Conservation (phyloP, 1,139 yeast species). For the Pichia terricola region DNA sequence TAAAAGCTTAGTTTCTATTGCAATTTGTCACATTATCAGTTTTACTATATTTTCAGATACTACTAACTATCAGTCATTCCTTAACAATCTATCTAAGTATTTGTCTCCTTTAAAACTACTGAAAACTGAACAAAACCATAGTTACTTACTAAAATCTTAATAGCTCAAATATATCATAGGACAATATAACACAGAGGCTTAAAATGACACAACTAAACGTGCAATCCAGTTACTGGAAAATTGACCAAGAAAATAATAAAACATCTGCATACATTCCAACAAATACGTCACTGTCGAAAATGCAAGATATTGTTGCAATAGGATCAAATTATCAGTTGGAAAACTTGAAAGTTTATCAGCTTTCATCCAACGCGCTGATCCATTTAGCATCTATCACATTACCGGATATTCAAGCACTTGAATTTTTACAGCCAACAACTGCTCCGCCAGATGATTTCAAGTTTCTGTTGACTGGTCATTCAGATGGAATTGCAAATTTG, state of each 20-base stretch:
- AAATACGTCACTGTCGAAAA: constrained; percentile 48
- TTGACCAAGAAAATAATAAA: constrained; percentile 20
- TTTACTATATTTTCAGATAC: too few species aligned
- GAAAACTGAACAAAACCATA: too few species aligned
- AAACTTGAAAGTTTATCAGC: constrained; percentile 54
- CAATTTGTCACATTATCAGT: too few species aligned
- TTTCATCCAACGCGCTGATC: constrained; percentile 34
- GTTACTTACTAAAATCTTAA: too few species aligned
- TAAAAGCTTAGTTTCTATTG: too few species aligned
- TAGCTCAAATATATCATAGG: too few species aligned
- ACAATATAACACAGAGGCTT: too few species aligned
- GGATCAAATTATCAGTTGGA: constrained; percentile 45
- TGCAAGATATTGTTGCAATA: constrained; percentile 45
- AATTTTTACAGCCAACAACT: constrained; percentile 8
- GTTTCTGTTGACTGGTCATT: constrained; percentile 58
- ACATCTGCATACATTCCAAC: constrained; percentile 13
- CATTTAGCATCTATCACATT: constrained; percentile 69
- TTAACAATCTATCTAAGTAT: too few species aligned
- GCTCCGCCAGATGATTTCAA: constrained; percentile 18
- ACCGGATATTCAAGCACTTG: constrained; percentile 53
- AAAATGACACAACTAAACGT: constrained; percentile 26
- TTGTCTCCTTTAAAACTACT: too few species aligned
- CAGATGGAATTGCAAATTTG: constrained; percentile 58
- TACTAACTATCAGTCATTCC: too few species aligned
- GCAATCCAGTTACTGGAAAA: constrained; percentile 60